Conservation (phyloP, 192 early-diverging fungal genomes). For the Chytriomyces sp. region DNA sequence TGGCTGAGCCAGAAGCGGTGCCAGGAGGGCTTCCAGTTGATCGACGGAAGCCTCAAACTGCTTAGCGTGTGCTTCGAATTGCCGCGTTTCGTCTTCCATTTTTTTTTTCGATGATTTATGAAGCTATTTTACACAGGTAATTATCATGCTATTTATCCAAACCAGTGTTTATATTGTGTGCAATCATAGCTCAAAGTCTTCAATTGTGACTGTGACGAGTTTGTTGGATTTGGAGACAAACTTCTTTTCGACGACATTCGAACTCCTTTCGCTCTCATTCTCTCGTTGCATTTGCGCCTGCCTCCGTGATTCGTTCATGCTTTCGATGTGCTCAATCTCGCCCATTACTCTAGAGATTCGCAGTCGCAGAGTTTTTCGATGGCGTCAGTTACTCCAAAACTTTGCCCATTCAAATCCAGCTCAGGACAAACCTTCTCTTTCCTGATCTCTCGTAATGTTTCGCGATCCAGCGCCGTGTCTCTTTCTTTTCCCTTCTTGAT, state of each 20-base stretch:
- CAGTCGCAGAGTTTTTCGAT: too few relatives aligned
- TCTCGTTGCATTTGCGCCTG: background rate
- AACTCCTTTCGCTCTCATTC: background rate
- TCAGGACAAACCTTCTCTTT: slow-evolving; percentile 43
- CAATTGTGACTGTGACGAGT: slow-evolving; percentile 45
- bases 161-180: background rate
- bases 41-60: slow-evolving; percentile 10
- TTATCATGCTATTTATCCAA: too few relatives aligned
- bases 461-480: slow-evolving; percentile 21
- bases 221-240: slow-evolving; percentile 12
- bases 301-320: background rate
- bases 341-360: background rate
- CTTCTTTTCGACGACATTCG: slow-evolving; percentile 3
- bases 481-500: slow-evolving; percentile 44
- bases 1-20: slow-evolving; percentile 1
- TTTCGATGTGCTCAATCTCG: background rate
- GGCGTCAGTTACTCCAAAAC: too few relatives aligned
- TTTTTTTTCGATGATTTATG: slow-evolving; percentile 14
- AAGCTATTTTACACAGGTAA: too few relatives aligned
- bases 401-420: too few relatives aligned
- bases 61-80: slow-evolving; percentile 4
- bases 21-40: background rate
- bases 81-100: slow-evolving; percentile 14
- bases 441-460: slow-evolving; percentile 41
- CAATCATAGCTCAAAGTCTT: slow-evolving; percentile 32